Base-by-base conservation (phyloP, 371 early-diverging fungal genomes). In the Batkoa obscura region DNA sequence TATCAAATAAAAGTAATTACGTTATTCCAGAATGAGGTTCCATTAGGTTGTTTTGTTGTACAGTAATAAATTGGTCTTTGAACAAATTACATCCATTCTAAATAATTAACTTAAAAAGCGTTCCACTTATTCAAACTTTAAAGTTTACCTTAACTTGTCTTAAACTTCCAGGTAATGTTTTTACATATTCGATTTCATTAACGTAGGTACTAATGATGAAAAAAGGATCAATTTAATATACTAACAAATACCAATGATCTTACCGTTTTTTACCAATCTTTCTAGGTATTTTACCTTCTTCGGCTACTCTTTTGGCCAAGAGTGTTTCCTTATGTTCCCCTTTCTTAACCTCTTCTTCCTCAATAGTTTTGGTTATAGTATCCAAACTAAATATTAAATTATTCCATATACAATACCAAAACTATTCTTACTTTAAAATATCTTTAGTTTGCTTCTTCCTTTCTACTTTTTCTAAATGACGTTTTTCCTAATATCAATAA, bases 51-150 rank as follows among this genome's bases (percentile, higher is more conserved):
- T 93, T 83, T 62, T 87, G 76, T 65, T 88, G 81, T 50, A 91
- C 66, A 62, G 83, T 83, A 63, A 68, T 67, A 72, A 85, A 90
- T 41, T 84, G 73, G 60, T 93, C 93, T 38, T 68, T 68, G 60
- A 90, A 76, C 56, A 86, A 61, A 58, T 15, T 90, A 50, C 91
- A 87, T 72, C 93, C 92, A 15, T 94, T 90, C 80, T 86, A 66
- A 59, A 69, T 13, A 56, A 51, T 33, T 30, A 9, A 30, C 12
- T 46, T 4, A 33, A 58, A n/a, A 32, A 47, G 41, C n/a, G 41
- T 30, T 39, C 23, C 23, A 23, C 23, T 23, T 23, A 23, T 23
- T 23, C 23, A 23, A 23, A 23, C 23, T 23, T 15, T 39, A 37
- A 13, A 45, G 5, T 17, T 38, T 50, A 63, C 67, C 64, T 68